phyloP scores from a whole-genome alignment of 1,284 basidiomycete genomes.

The Takashimella tepidaria region DNA sequence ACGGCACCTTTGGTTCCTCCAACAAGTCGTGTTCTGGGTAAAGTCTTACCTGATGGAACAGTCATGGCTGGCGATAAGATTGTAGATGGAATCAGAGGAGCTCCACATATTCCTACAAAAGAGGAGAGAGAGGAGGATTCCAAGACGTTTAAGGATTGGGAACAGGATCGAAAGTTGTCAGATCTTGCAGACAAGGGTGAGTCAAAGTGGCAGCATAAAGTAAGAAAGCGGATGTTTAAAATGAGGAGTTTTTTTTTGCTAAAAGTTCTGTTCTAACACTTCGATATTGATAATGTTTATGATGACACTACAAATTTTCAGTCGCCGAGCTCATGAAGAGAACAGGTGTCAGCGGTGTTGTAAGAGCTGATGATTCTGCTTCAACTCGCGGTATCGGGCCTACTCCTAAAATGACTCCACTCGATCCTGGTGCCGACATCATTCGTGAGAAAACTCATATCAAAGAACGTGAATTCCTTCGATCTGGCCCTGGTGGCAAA shows the following conservation, averaged over 20 bases:
- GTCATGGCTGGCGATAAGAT: constrained; percentile 41
- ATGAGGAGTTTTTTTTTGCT: too few relatives aligned
- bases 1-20: constrained; percentile 22
- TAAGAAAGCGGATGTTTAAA: too few relatives aligned
- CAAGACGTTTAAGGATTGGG: constrained; percentile 28
- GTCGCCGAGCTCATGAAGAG: constrained; percentile 34
- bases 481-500: constrained; percentile 20
- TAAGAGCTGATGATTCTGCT: neutral
- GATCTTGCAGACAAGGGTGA: constrained; percentile 38
- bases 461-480: constrained; percentile 33
- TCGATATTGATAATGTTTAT: neutral
- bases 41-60: constrained; percentile 40
- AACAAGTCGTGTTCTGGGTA: constrained; percentile 30
- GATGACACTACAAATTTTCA: constrained; percentile 11
- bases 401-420: constrained; percentile 3
- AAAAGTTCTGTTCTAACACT: neutral
- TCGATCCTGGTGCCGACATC: constrained; percentile 20
- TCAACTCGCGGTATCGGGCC: neutral
- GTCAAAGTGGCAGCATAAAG: constrained; percentile 7
- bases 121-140: constrained; percentile 14
- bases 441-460: constrained; percentile 26
- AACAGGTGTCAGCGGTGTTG: constrained; percentile 4
- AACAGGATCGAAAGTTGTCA: constrained; percentile 37
- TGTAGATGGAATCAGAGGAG: constrained; percentile 38
- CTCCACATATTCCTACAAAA: constrained; percentile 21